Conservation (phyloP, 2,329 filamentous ascomycete genomes). For the Pleomassaria siparia region DNA sequence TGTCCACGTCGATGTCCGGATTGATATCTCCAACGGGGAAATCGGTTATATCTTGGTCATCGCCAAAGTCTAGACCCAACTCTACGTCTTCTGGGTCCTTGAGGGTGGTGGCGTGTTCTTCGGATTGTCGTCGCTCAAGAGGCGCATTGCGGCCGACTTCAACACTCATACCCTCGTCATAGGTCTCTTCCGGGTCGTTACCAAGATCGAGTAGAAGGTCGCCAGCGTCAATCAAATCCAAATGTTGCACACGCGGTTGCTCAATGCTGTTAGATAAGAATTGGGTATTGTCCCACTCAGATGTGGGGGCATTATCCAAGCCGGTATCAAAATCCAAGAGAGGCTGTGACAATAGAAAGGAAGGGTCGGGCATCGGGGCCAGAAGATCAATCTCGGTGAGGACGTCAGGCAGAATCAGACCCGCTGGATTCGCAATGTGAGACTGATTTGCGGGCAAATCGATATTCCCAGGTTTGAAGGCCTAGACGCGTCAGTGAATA, state of each 20-base stretch:
- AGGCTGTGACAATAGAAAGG: constrained; percentile 75
- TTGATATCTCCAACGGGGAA: constrained; percentile 25
- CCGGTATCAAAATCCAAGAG: constrained; percentile 53
- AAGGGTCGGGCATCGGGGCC: constrained; percentile 74
- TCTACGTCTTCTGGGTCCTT: constrained; percentile 56
- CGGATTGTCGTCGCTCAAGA: constrained; percentile 48
- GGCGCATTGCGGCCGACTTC: constrained; percentile 90
- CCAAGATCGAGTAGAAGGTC: constrained; percentile 67
- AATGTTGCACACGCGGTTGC: constrained; percentile 54
- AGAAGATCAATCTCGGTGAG: constrained; percentile 93
- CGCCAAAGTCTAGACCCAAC: constrained; percentile 47
- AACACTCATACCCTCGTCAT: constrained; percentile 60
- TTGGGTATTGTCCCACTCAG: constrained; percentile 70
- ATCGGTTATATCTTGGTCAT: constrained; percentile 30
- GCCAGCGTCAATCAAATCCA: constrained; percentile 54
- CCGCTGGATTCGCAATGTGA: constrained; percentile 78
- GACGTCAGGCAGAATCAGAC: constrained; percentile 85
- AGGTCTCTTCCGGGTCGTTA: constrained; percentile 44
- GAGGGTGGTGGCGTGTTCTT: constrained; percentile 47
- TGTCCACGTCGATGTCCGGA: constrained; percentile 36
- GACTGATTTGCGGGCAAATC: constrained; percentile 81
- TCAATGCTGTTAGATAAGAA: constrained; percentile 71
- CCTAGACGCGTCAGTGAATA: constrained; percentile 57
- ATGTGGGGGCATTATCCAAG: constrained; percentile 46
- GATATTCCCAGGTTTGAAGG: constrained; percentile 94